phyloP scores from a whole-genome alignment of 2,329 filamentous ascomycete genomes.

The Epichloe glyceriae region DNA sequence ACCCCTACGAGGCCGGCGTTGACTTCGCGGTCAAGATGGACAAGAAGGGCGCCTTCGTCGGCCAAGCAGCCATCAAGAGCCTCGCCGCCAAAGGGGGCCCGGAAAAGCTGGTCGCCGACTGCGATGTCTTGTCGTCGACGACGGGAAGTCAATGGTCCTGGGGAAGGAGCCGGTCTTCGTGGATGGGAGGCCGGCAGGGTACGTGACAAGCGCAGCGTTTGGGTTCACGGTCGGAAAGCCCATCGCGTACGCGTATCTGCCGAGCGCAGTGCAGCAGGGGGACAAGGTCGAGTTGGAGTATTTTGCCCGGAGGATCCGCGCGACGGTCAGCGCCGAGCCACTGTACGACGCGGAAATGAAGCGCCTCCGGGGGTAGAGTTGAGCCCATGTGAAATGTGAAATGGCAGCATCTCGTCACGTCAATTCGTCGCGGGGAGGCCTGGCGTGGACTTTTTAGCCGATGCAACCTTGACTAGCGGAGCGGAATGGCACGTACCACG shows the following conservation, averaged over 20 bases:
- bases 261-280: conserved; percentile 31
- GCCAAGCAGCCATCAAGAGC: conserved; percentile 33
- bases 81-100: conserved; percentile 13
- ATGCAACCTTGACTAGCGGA: too few species aligned
- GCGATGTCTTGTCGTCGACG: conserved; percentile 40
- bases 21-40: conserved; percentile 32
- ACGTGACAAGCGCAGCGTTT: conserved; percentile 48
- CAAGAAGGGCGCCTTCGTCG: conserved; percentile 35
- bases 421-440: too few species aligned
- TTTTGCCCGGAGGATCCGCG: conserved; percentile 40
- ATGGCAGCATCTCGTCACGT: too few species aligned
- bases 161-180: conserved; percentile 50
- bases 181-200: conserved; percentile 34
- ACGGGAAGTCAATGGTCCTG: conserved; percentile 42
- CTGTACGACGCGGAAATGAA: conserved; percentile 10
- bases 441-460: too few species aligned
- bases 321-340: conserved; percentile 39
- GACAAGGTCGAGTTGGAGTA: conserved; percentile 46
- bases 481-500: too few species aligned
- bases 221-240: conserved; percentile 46
- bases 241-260: conserved; percentile 46
- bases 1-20: conserved; percentile 46
- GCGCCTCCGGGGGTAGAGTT: conserved; percentile 1
- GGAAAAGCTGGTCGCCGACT: conserved; percentile 19
- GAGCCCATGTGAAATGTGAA: too few species aligned